Percentiles rank a stretch among this genome's conserved stretches.
These are phyloP conservation scores for Verbascum thapsus DNA, from an alignment of 257 asterid species.

Conservation along the genomic window DNA sequence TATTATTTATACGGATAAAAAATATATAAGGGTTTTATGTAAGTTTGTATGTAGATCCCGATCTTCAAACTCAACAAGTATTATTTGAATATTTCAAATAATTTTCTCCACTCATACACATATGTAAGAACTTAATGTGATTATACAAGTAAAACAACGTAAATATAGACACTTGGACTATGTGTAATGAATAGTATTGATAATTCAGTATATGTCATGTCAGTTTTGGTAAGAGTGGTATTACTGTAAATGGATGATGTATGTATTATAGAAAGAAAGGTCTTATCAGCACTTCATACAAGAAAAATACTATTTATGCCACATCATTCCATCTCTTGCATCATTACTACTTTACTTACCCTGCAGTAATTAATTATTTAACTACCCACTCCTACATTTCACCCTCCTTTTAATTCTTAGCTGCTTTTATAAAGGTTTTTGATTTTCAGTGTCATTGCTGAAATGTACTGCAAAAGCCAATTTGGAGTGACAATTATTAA, in stretches of 20 bases:
- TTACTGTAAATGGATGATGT: not conserved
- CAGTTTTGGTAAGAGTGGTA: too few relatives aligned
- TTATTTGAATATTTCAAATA: too few relatives aligned
- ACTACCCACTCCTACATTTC: not conserved
- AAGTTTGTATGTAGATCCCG: too few relatives aligned
- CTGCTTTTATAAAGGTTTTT: not conserved
- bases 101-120: too few relatives aligned
- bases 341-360: not conserved
- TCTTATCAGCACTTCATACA: conserved; percentile 11
- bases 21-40: too few relatives aligned
- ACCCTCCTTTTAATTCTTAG: not conserved
- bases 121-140: too few relatives aligned
- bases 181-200: too few relatives aligned
- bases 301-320: not conserved
- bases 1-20: too few relatives aligned
- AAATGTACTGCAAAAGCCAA: not conserved
- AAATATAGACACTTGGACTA: too few relatives aligned
- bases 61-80: too few relatives aligned
- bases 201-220: too few relatives aligned
- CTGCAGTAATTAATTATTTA: not conserved
- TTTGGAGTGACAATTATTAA: conserved; percentile 10
- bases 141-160: too few relatives aligned
- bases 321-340: not conserved
- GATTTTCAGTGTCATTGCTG: not conserved
- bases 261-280: not conserved